Conservation (phyloP, 75 land plant genomes). For the Pinus albicaulis region DNA sequence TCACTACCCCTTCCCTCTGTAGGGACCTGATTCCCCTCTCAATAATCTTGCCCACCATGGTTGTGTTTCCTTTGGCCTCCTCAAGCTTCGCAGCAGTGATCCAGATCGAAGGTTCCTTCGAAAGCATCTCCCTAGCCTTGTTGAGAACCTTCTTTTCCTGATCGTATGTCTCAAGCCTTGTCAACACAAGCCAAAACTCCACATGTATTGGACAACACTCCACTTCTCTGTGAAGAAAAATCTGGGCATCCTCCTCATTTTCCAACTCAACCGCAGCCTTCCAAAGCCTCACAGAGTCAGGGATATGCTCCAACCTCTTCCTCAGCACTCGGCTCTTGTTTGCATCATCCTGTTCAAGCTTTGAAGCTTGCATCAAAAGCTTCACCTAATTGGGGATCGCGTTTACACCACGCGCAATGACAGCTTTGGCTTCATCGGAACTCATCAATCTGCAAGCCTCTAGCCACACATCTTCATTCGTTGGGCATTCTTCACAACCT, state of each 20-base stretch:
- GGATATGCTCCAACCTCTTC: conserved; percentile 83
- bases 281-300: conserved; percentile 96
- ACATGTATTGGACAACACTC: conserved; percentile 94
- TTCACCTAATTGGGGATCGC: conserved; percentile 87
- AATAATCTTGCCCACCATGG: conserved; percentile 67
- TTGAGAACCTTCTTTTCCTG: conserved; percentile 86
- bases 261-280: conserved; percentile 92
- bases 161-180: conserved; percentile 85
- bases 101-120: conserved; percentile 89
- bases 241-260: conserved; percentile 89
- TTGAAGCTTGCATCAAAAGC: conserved; percentile 91
- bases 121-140: conserved; percentile 76
- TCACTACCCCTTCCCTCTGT: conserved; percentile 70
- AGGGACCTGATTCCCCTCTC: conserved; percentile 74
- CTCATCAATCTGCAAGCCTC: conserved; percentile 83
- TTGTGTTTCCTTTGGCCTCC: conserved; percentile 89
- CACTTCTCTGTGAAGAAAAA: conserved; percentile 80
- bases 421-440: conserved; percentile 86
- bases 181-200: conserved; percentile 93
- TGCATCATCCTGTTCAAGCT: conserved; percentile 66
- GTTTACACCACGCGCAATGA: conserved; percentile 81
- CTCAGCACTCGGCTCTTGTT: conserved; percentile 73
- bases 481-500: conserved; percentile 94
- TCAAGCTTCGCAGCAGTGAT: conserved; percentile 96
- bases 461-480: conserved; percentile 95